phyloP scores from a whole-genome alignment of 2,329 filamentous ascomycete genomes.

The Talaromyces piceae region DNA sequence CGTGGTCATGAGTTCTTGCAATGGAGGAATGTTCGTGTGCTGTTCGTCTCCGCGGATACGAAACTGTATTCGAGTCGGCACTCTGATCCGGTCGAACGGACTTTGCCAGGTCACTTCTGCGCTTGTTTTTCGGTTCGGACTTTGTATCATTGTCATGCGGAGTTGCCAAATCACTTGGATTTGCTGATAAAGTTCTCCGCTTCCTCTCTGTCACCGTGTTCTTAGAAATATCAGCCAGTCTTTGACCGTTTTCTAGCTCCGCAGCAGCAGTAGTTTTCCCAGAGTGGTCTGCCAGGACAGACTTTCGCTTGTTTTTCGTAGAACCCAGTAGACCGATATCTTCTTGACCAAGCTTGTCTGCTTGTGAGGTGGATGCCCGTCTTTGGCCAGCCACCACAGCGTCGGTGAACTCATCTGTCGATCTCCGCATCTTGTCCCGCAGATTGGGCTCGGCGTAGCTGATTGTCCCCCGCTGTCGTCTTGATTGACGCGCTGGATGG shows the following conservation, averaged over 20 bases:
- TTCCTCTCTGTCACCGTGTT: slow-evolving; percentile 25
- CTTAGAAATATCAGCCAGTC: slow-evolving; percentile 14
- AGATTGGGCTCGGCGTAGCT: slow-evolving; percentile 80
- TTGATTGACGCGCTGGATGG: slow-evolving; percentile 49
- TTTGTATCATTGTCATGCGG: slow-evolving; percentile 2
- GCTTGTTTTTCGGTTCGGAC: not conserved
- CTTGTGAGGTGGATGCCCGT: slow-evolving; percentile 1
- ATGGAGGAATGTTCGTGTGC: slow-evolving; percentile 11
- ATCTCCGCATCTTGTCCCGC: slow-evolving; percentile 74
- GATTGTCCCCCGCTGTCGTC: slow-evolving; percentile 60
- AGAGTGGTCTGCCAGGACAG: not conserved
- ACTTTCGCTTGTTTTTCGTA: not conserved
- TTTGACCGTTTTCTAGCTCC: not conserved
- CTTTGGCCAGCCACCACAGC: slow-evolving; percentile 47
- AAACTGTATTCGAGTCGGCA: not conserved
- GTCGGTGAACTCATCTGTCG: slow-evolving; percentile 67
- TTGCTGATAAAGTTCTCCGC: slow-evolving; percentile 21
- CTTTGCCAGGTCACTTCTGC: not conserved
- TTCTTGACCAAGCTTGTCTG: not conserved
- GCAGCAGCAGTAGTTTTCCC: slow-evolving; percentile 12
- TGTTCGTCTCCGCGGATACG: slow-evolving; percentile 2
- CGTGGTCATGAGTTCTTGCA: slow-evolving; percentile 4
- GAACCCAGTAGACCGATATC: not conserved
- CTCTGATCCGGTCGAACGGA: not conserved
- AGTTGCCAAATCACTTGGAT: slow-evolving; percentile 4